Percentiles rank a stretch among this genome's conserved stretches.
phyloP scores from a whole-genome alignment of 2,329 filamentous ascomycete species.

The Exophiala sp. region DNA sequence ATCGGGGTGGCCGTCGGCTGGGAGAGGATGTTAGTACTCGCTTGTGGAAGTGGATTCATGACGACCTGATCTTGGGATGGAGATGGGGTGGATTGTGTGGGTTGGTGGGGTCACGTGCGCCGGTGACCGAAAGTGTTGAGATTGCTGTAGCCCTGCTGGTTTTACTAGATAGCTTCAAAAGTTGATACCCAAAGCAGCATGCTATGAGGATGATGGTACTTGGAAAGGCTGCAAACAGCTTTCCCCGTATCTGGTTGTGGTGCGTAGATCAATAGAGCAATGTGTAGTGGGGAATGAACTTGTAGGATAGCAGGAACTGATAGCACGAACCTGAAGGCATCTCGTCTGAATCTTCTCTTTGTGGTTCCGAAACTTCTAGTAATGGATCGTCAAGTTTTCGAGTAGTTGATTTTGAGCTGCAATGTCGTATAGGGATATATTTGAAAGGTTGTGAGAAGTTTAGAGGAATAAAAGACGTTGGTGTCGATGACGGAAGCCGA shows the following conservation, averaged over 20 bases:
- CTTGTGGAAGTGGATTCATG: too few species aligned
- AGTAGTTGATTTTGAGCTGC: background rate
- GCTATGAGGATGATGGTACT: too few species aligned
- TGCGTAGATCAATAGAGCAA: background rate
- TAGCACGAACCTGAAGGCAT: conserved; percentile 16
- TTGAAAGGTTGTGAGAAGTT: background rate
- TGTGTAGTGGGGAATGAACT: background rate
- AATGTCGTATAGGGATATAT: background rate
- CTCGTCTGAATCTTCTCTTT: conserved; percentile 1
- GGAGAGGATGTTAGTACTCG: too few species aligned
- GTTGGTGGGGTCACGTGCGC: background rate
- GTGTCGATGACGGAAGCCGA: conserved; percentile 2
- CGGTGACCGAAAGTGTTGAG: conserved; percentile 7
- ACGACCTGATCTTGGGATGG: conserved; percentile 1
- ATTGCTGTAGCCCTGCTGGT: background rate
- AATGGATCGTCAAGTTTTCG: too few species aligned
- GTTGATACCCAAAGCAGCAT: background rate
- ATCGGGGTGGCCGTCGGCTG: background rate
- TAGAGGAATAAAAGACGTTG: background rate
- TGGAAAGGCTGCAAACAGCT: too few species aligned
- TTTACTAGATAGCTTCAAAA: too few species aligned
- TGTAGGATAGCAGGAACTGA: background rate
- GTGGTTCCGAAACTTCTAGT: background rate
- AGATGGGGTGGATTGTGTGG: background rate
- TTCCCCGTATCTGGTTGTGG: too few species aligned